phyloP scores from a whole-genome alignment of 257 asterid species.

The Solanum virginianum region DNA sequence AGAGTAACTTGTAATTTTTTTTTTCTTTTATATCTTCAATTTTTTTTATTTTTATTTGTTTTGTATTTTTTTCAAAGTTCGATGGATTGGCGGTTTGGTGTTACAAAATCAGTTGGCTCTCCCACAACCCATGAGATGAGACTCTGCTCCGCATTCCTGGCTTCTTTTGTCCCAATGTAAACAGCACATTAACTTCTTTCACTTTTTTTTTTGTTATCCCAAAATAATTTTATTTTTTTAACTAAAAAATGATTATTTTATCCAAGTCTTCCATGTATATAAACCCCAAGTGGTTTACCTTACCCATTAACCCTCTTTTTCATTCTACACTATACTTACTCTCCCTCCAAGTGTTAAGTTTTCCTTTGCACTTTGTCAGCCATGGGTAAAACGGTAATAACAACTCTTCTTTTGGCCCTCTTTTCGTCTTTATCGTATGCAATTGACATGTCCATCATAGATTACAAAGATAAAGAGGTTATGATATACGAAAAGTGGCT shows the following conservation, averaged over 20 bases:
- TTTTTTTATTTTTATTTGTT: no score
- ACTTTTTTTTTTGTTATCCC: not conserved
- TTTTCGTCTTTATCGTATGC: constrained; percentile 24
- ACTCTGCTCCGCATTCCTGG: not conserved
- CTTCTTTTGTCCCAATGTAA: not conserved
- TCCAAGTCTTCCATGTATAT: not conserved
- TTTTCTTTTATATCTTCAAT: no score
- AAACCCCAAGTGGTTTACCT: not conserved
- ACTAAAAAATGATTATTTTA: not conserved
- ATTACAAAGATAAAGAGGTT: constrained; percentile 15
- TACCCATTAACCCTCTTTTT: not conserved
- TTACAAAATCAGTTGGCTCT: not conserved
- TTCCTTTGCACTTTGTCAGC: constrained; percentile 8
- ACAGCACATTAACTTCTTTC: not conserved
- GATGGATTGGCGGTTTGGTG: not conserved
- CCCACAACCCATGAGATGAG: not conserved
- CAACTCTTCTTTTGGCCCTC: constrained; percentile 17
- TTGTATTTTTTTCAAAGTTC: no score
- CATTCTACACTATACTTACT: not conserved
- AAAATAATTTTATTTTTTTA: not conserved
- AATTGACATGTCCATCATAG: constrained; percentile 6
- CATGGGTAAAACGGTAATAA: constrained; percentile 31
- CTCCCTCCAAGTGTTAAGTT: not conserved
- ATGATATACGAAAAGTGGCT: constrained; percentile 43
- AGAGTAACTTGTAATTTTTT: no score